Evolutionary conservation across 2,329 filamentous ascomycete genomes (phyloP), one percentile per base, ranked within the genome.

Genomic region (Cadophora luteo-olivacea): DNA sequence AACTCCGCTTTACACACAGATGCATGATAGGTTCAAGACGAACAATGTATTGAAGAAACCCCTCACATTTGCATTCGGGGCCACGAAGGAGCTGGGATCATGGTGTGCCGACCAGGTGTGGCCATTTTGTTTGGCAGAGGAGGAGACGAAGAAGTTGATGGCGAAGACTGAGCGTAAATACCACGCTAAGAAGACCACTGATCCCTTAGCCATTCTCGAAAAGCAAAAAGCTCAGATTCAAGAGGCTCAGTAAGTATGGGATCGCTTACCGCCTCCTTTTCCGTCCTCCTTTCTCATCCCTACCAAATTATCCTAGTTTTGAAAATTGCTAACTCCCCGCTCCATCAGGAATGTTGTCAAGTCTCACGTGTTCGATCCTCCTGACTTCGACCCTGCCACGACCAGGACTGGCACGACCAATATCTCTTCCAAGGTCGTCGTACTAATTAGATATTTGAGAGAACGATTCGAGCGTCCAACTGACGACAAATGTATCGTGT

Each of bases 101-200:
- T 98, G 96, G 95, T 92, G 92, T 73, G 89, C 93, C 0, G 94
- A 99, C 76, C 84, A 89, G 62, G 89, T 93, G 67, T 97, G 94
- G 94, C 83, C 86, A 65, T 85, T 93, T 38, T 86, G 87, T 14
- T 83, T 97, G 25, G 84, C 85, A 0, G 87, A 92, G 6, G 82
- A 88, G 3, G 86, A 91, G 68, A 80, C 87, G 0, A 81, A 83
- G 3, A 91, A 87, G 70, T 81, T 93, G 2, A 85, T 91, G 61
- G 83, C 86, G 66, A 82, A 84, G 68, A 84, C 85, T 1, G 84
- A 85, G 69, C 78, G 79, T 7, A 78, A 80, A 54, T 78, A 80
- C 64, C 75, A 80, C 68, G 70, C 67, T 3, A 72, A 67, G 58
- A 78, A 74, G 33, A 66, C 74, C 19, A 64, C 64, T 16, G 72